Evolutionary conservation across 257 asterid genomes (phyloP), one percentile per base, ranked within the genome.

Genomic region (Verbascum thapsus): DNA sequence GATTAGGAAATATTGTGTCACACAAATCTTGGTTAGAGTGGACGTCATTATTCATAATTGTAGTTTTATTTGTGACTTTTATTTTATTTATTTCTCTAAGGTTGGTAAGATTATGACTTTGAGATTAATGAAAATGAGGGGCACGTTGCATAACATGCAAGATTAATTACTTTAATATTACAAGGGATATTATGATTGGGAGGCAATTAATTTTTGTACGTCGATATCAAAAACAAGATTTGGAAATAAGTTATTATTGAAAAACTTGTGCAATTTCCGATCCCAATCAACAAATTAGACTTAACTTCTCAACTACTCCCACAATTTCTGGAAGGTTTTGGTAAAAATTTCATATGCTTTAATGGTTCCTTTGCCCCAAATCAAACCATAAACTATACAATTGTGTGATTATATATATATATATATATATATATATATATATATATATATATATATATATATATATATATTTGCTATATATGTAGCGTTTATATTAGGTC

Each of bases 71-170:
- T 10, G 5, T 58, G 3, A 26, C 32, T n/a, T n/a, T n/a, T 26
- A 26, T 26, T 26, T 26, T 26, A 1, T 26, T 26, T 26, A 5
- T 26, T 26, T 5, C 32, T 37, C 11, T n/a, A 5, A 59, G 72
- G 42, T 68, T 16, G 78, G 75, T 76, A 53, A 72, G 82, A 76
- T 54, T 44, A 50, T 43, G 81, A 76, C 78, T 48, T 73, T 5
- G 61, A 16, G 63, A n/a, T 20, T 20, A 55, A 61, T 26, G 32
- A 42, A 47, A 2, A 22, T n/a, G 61, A 10, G 58, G 16, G 44
- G 54, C 63, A 66, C 77, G 64, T 66, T 59, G 72, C 68, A 41
- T 66, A 16, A 6, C 65, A 74, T 57, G 64, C 60, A 74, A 62
- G 41, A 58, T 71, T 32, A 30, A 35, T 45, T 30, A 16, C 35